These are phyloP conservation scores for Talaromyces amestolkiae DNA, from an alignment of 2,329 filamentous ascomycete genomes.

Conservation along the genomic window DNA sequence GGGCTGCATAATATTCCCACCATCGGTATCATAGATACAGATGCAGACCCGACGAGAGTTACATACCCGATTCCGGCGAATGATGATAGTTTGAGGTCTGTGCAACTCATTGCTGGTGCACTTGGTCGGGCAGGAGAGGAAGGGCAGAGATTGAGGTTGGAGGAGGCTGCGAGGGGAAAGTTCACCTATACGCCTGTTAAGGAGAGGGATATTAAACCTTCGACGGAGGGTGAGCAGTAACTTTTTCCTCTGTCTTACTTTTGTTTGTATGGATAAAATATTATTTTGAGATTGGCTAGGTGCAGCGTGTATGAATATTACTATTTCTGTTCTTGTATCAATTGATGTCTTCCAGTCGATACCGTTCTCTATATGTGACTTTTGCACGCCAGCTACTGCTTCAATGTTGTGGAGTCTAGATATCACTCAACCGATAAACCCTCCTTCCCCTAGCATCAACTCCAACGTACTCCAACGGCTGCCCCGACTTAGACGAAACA, in stretches of 20 bases:
- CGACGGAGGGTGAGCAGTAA: conserved; percentile 26
- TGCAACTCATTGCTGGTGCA: conserved; percentile 78
- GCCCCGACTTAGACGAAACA: conserved; percentile 30
- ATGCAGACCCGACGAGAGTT: conserved; percentile 87
- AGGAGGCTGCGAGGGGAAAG: conserved; percentile 59
- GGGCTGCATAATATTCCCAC: conserved; percentile 84
- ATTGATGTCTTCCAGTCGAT: not conserved
- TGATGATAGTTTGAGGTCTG: conserved; percentile 86
- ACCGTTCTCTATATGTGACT: not conserved
- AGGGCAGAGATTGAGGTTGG: conserved; percentile 67
- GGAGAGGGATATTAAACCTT: conserved; percentile 23
- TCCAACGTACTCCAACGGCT: conserved; percentile 30
- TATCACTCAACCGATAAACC: conserved; percentile 30
- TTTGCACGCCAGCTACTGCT: not conserved
- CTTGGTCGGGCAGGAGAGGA: conserved; percentile 79
- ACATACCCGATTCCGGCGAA: conserved; percentile 97
- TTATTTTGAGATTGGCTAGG: not conserved
- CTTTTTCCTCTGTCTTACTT: not conserved
- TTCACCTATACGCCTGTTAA: conserved; percentile 54
- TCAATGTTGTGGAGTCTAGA: not conserved
- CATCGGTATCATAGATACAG: conserved; percentile 91
- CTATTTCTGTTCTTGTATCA: not conserved
- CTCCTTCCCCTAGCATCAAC: conserved; percentile 28
- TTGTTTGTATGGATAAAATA: conserved; percentile 6
- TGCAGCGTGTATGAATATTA: conserved; percentile 31